These are phyloP conservation scores for Balakata baccata DNA, from an alignment of 345 rosid species.

Conservation along the genomic window DNA sequence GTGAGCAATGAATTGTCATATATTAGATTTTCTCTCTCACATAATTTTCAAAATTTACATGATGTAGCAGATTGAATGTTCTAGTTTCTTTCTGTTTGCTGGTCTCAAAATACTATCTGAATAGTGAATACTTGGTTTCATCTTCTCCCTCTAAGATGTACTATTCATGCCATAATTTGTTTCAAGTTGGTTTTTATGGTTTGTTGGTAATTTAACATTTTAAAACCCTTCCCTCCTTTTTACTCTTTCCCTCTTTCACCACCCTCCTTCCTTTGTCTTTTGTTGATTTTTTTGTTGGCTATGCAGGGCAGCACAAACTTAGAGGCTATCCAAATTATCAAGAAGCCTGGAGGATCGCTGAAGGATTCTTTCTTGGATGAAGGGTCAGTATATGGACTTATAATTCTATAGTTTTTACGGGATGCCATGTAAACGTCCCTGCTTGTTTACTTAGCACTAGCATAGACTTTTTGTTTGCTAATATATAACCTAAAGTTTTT, in stretches of 20 bases:
- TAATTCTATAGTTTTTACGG: not conserved
- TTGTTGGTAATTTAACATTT: not conserved
- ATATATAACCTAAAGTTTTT: not conserved
- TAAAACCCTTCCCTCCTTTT: too few relatives aligned
- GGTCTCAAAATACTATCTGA: not conserved
- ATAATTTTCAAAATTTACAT: not conserved
- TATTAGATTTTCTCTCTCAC: too few relatives aligned
- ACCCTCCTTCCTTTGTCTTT: not conserved
- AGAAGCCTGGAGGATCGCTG: slow-evolving; percentile 95
- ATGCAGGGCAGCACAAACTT: slow-evolving; percentile 94
- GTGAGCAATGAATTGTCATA: too few relatives aligned
- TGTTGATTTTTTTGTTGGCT: not conserved
- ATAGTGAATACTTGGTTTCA: not conserved
- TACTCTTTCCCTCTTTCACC: not conserved
- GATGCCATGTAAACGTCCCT: not conserved
- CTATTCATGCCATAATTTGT: not conserved
- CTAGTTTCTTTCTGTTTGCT: not conserved
- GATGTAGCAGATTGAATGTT: not conserved
- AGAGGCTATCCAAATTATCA: slow-evolving; percentile 91
- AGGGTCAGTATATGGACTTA: slow-evolving; percentile 53
- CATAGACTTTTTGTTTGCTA: not conserved
- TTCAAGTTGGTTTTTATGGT: not conserved
- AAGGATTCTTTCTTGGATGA: slow-evolving; percentile 96
- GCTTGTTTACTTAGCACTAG: not conserved
- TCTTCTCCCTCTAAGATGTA: not conserved